A percentile compares a stretch with the other conserved stretches of the same genome.
These are phyloP conservation scores for Alternaria ventricosa DNA, from an alignment of 2,329 filamentous ascomycete genomes.

Conservation along the genomic window DNA sequence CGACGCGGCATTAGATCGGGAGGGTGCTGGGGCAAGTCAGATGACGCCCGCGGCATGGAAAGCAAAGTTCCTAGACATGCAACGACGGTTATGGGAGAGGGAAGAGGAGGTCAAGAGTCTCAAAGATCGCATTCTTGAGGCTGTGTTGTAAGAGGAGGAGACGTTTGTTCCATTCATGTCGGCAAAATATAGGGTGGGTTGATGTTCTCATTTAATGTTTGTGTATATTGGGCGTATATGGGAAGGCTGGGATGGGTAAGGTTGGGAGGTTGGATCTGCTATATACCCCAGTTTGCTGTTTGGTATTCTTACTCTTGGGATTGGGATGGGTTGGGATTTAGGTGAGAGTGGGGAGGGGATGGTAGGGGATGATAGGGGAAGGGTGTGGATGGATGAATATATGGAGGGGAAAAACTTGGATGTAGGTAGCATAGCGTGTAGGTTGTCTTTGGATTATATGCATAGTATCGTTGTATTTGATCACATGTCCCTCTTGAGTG, in stretches of 20 bases:
- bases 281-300: conserved; percentile 34
- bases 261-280: conserved; percentile 24
- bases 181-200: background rate
- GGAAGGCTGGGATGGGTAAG: background rate
- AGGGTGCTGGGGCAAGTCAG: conserved; percentile 15
- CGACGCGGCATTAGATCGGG: conserved; percentile 1
- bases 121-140: conserved; percentile 49
- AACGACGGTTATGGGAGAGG: conserved; percentile 43
- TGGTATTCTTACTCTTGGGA: conserved; percentile 3
- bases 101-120: conserved; percentile 44
- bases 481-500: background rate
- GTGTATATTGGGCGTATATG: conserved; percentile 4
- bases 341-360: background rate
- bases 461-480: background rate
- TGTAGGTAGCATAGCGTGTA: background rate
- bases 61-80: conserved; percentile 41
- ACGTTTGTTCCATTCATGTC: no score
- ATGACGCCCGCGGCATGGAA: conserved; percentile 40
- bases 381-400: background rate
- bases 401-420: background rate
- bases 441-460: background rate
- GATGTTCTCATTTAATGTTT: background rate
- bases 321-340: background rate
- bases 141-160: conserved; percentile 40
- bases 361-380: background rate